Evolutionary conservation across 2,329 filamentous ascomycete species (phyloP), one percentile per base, ranked within the genome.

Genomic region (Fusarium sp.): DNA sequence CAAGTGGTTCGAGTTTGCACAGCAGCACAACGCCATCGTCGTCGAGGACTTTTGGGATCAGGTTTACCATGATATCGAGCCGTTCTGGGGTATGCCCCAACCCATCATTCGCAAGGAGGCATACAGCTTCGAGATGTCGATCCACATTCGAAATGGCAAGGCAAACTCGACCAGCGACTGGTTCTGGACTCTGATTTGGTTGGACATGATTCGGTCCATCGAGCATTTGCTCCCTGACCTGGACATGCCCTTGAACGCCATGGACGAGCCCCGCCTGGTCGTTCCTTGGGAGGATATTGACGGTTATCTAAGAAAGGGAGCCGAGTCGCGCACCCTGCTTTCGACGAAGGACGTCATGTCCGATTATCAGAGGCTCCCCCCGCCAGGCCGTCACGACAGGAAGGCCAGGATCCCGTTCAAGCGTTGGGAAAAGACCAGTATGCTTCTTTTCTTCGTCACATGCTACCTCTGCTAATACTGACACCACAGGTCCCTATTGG

Each of bases 231-330:
- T 92, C 15, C 90, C 90, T 2, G 90, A 92, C 72, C 89, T 92
- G 86, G 90, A 92, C 65, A 84, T 92, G 62, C 85, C 90, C 1
- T 82, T 92, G 63, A 92, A 92, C 68, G 83, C 87, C 34, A 89
- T 92, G 85, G 90, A 92, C 71, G 90, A 92, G 74, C 90, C 90
- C 40, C 83, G 90, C 28, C 74, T 92, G 9, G 85, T 92, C 12
- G 87, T 88, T 3, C 86, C 89, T 4, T 91, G 86, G 84, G 89
- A 92, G 73, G 85, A 89, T 7, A 86, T 92, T 53, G 79, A 87
- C 28, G 77, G 77, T 1, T 84, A 87, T 60, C 83, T 92, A 79
- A 76, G 81, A 47, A 83, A 84, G 61, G 89, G 89, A 36, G 81
- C 83, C 56, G 79, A 84, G 66, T 85, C 82, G 9, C 80, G 83